Evolutionary conservation across 441 rosid species (phyloP).

Genomic region (Gossypium lobatum): DNA sequence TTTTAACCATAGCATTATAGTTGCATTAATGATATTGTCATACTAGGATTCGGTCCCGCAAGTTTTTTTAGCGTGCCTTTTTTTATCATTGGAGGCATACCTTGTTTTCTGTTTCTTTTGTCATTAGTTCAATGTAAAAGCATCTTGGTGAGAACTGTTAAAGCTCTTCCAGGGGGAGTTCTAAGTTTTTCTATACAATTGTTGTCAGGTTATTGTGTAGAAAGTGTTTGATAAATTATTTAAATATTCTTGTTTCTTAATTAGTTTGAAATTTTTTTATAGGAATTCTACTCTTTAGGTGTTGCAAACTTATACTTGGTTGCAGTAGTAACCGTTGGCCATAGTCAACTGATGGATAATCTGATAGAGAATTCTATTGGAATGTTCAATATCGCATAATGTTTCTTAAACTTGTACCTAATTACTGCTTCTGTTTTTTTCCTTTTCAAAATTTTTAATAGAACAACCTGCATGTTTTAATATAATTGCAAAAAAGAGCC

Average conservation of each 20-base stretch:
- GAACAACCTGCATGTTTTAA: background rate
- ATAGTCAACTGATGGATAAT: background rate
- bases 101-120: background rate
- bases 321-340: background rate
- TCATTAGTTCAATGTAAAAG: background rate
- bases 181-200: background rate
- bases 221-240: background rate
- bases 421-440: background rate
- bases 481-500: background rate
- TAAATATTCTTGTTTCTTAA: background rate
- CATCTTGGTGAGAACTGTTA: background rate
- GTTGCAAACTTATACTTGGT: background rate
- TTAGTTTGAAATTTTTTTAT: background rate
- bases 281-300: background rate
- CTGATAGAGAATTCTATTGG: background rate
- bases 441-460: background rate
- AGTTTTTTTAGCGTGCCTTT: background rate
- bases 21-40: background rate
- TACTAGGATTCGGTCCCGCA: background rate
- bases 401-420: background rate
- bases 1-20: slow-evolving; percentile 13
- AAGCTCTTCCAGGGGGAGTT: background rate
- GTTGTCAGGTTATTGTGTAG: background rate
- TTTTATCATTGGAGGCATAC: background rate
- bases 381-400: background rate